These are phyloP conservation scores for Hippophae rhamnoides DNA, from an alignment of 306 rosid species.

Conservation along the genomic window DNA sequence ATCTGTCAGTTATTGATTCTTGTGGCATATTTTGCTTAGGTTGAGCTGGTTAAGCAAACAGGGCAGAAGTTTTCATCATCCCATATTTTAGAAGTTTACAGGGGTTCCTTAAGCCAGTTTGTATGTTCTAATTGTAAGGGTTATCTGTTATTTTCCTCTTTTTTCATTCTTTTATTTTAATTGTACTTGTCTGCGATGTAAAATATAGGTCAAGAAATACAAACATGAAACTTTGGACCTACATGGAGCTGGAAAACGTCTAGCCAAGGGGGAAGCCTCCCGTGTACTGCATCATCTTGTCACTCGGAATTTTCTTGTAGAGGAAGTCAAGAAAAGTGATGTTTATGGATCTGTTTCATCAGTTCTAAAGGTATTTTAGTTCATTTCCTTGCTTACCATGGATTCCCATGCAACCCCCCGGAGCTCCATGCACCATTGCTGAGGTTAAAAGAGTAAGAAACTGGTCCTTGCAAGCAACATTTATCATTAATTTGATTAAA, in stretches of 20 bases:
- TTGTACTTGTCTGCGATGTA: slow-evolving; percentile 13
- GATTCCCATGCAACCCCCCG: slow-evolving; percentile 4
- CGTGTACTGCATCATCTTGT: slow-evolving; percentile 88
- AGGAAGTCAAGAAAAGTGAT: slow-evolving; percentile 93
- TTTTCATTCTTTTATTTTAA: slow-evolving; percentile 12
- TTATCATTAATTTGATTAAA: slow-evolving; percentile 5
- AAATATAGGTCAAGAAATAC: slow-evolving; percentile 72
- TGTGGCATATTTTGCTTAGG: slow-evolving; percentile 40
- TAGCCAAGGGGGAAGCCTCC: slow-evolving; percentile 86
- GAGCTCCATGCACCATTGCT: neutral
- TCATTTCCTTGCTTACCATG: slow-evolving; percentile 9
- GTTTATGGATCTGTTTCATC: slow-evolving; percentile 87
- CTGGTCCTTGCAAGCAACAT: slow-evolving; percentile 7
- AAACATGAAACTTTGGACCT: slow-evolving; percentile 59
- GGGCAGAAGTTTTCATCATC: slow-evolving; percentile 82
- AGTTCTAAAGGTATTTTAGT: slow-evolving; percentile 54
- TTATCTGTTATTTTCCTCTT: slow-evolving; percentile 10
- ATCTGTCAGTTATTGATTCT: slow-evolving; percentile 12
- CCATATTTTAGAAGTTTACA: slow-evolving; percentile 81
- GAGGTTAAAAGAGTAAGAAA: slow-evolving; percentile 9
- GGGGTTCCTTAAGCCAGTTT: slow-evolving; percentile 85
- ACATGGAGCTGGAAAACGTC: slow-evolving; percentile 88
- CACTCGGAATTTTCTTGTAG: slow-evolving; percentile 56
- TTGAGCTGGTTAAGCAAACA: slow-evolving; percentile 62
- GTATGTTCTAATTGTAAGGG: slow-evolving; percentile 35